Evolutionary conservation across 1,284 basidiomycete genomes (phyloP), one percentile per base, ranked within the genome.

Genomic region (Flammula alnicola): DNA sequence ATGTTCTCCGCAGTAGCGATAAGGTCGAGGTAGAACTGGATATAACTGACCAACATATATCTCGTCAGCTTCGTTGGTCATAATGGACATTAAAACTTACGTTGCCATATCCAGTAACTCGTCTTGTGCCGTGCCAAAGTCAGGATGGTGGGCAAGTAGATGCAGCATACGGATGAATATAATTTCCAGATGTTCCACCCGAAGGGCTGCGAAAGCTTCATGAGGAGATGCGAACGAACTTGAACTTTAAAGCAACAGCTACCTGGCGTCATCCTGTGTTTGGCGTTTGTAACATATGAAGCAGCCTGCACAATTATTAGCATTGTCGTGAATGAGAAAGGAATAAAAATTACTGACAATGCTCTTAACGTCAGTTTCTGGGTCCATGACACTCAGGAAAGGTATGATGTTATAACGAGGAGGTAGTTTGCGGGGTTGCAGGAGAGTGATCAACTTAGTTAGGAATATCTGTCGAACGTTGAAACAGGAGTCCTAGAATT

Each of bases 111-210:
- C 88, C 36, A 83, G 75, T 22, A 93, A 66, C 25, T 81, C 81
- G 40, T 86, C 84, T 33, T 81, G 77, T 4, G 72, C 71, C 16
- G 75, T 72, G 36, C 74, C 76, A 62, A 95, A 94, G 68, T 99
- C 96, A 1, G 96, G 95, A 69, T 99, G 96, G 64, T 97, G 94
- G 0, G 95, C 91, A 2, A 99, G 76, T 0, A 96, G 68, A 63
- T 95, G 91, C 4, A 99, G 75, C 11, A 98, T 71, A 4, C 95
- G 86, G 25, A 95, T 83, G 59, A 98, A 91, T 1, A 88, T 82
- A 50, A 88, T 73, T 64, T 98, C 96, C 49, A 96, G 80, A 38
- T 83, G 70, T 19, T 84, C 76, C 7, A 93, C 73, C 31, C 81
- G 78, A 19, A 81, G 61, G n/a, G 75, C 86, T 83, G 61, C 3